Base-by-base conservation (phyloP, 2,329 filamentous ascomycete species). In the Thelonectria discophora region DNA sequence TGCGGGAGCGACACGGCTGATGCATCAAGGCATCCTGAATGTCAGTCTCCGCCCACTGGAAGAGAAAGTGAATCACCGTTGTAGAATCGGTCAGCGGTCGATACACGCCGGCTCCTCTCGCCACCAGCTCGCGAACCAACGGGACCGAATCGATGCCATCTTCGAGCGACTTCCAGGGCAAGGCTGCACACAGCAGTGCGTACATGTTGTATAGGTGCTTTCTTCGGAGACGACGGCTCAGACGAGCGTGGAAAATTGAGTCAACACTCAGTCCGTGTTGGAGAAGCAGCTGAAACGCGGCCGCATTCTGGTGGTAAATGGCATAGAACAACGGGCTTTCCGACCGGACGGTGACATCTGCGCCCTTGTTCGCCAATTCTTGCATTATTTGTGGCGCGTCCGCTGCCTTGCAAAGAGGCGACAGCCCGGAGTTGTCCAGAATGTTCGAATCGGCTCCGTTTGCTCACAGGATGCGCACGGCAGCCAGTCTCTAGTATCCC, bases 31-130 rank as follows among this genome's bases (percentile, higher is more conserved):
- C 21, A 1, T 65, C 21, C 3, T 50, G 0, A 1, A 48, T 27
- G 0, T 46, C 39, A n/a, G 66, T 56, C 0, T 43, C 2, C 4
- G 68, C 17, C 9, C 13, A 32, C 8, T 64, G 55, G 11, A 70
- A 69, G 3, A 70, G 48, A 9, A 63, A 58, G 50, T 70, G 63
- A 7, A 65, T 42, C 2, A 70, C 6, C 0, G 65, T 70, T 49
- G 69, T 65, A 0, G 60, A 30, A 0, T 66, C 61, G 32, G 68
- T 70, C 21, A 70, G 21, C 3, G 66, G 58, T 0, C 68, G 34
- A 50, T 69, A 68, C 1, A 70, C 21, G 27, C 66, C 27, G 0
- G 68, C 68, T 10, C 63, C 63, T 3, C 48, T 54, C 10, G 58
- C 10, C 0, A 70, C 34, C 1, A 70, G 61, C 3, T 13, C 15